phyloP scores from a whole-genome alignment of 495 filamentous ascomycete genomes.

The Podospora bellae-mahoneyi region DNA sequence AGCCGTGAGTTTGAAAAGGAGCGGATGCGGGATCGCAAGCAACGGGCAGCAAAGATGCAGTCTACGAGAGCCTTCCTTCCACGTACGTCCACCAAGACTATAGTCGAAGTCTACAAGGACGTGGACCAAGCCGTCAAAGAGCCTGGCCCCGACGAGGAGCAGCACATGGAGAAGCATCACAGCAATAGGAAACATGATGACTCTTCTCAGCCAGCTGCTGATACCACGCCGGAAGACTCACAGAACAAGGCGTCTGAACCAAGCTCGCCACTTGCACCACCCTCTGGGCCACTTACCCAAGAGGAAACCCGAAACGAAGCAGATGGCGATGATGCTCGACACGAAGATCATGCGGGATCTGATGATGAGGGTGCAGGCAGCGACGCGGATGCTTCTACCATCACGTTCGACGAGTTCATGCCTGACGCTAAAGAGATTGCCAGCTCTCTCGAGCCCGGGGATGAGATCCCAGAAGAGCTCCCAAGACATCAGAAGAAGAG shows the following conservation, averaged over 20 bases:
- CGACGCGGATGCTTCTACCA: constrained; percentile 59
- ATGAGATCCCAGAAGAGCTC: constrained; percentile 67
- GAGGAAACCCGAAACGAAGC: constrained; percentile 45
- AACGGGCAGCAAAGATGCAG: constrained; percentile 74
- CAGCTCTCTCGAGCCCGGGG: constrained; percentile 61
- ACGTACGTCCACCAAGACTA: constrained; percentile 86
- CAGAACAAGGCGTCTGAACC: constrained; percentile 27
- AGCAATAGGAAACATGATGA: constrained; percentile 20
- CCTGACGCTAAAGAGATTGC: constrained; percentile 52
- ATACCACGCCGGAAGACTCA: constrained; percentile 31
- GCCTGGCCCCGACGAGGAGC: constrained; percentile 68
- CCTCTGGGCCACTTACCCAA: constrained; percentile 27
- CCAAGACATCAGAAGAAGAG: constrained; percentile 89
- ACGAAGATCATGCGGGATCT: constrained; percentile 54
- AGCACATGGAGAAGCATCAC: constrained; percentile 22
- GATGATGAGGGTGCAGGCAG: constrained; percentile 70
- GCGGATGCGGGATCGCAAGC: constrained; percentile 76
- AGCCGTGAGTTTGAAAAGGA: constrained; percentile 97
- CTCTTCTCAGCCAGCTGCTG: constrained; percentile 22
- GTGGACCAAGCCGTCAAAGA: constrained; percentile 90
- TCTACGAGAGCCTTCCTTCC: constrained; percentile 78
- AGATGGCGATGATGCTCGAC: constrained; percentile 49
- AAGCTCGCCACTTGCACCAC: constrained; percentile 21
- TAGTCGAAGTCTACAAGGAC: constrained; percentile 92
- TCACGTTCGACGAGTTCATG: constrained; percentile 58